A percentile compares a stretch with the other conserved stretches of the same genome.
phyloP scores from a whole-genome alignment of 192 early-diverging fungal genomes.

The Backusella circina region DNA sequence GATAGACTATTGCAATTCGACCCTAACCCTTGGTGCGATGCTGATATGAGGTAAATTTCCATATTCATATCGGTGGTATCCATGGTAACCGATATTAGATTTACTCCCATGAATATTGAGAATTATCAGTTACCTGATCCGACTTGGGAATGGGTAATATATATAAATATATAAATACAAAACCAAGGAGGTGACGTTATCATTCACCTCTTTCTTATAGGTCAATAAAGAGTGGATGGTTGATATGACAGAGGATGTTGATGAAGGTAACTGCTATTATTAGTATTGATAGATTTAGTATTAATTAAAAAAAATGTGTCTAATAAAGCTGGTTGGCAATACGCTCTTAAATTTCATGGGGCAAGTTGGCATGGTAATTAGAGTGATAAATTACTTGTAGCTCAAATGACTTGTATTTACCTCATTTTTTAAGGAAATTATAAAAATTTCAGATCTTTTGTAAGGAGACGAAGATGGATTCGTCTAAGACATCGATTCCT shows the following conservation, averaged over 20 bases:
- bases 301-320: neutral
- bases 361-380: constrained; percentile 50
- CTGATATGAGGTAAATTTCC: constrained; percentile 28
- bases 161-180: neutral
- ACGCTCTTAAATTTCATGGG: constrained; percentile 49
- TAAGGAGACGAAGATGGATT: constrained; percentile 50
- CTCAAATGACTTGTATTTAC: neutral
- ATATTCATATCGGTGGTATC: neutral
- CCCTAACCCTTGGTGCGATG: constrained; percentile 51
- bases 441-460: constrained; percentile 49
- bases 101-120: constrained; percentile 42
- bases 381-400: neutral
- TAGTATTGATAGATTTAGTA: neutral
- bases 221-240: constrained; percentile 49
- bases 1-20: constrained; percentile 45
- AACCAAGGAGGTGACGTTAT: neutral
- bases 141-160: constrained; percentile 54
- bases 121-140: constrained; percentile 49
- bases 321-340: constrained; percentile 49
- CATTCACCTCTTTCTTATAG: neutral
- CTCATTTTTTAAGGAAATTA: constrained; percentile 29
- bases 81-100: constrained; percentile 20
- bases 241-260: constrained; percentile 60
- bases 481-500: constrained; percentile 41
- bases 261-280: constrained; percentile 34